A percentile compares a stretch with the other conserved stretches of the same genome.
Evolutionary conservation across 768 basidiomycete species (phyloP).

Genomic region (Guyanaporus albipodus): DNA sequence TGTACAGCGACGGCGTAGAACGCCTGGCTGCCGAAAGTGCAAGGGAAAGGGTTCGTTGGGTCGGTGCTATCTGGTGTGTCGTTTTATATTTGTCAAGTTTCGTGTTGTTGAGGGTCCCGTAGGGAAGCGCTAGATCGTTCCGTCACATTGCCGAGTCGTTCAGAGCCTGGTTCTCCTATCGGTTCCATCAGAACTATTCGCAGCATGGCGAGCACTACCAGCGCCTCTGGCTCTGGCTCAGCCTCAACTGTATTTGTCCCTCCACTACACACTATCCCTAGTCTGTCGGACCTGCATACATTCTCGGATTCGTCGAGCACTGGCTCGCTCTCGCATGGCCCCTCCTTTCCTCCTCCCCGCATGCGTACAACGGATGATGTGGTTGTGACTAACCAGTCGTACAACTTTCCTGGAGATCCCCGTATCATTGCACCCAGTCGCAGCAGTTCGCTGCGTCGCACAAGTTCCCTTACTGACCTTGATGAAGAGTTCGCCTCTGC

Average conservation of each 20-base stretch:
- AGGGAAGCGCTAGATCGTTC: constrained; percentile 81
- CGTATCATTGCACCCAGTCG: constrained; percentile 69
- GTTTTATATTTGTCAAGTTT: not conserved
- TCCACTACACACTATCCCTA: constrained; percentile 64
- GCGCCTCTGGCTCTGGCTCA: constrained; percentile 34
- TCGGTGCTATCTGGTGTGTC: constrained; percentile 80
- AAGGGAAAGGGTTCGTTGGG: constrained; percentile 85
- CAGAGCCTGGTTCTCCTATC: constrained; percentile 41
- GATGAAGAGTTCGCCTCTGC: constrained; percentile 53
- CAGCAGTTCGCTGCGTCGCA: constrained; percentile 54
- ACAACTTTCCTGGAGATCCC: constrained; percentile 68
- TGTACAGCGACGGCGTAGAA: constrained; percentile 89
- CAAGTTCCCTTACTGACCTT: constrained; percentile 77
- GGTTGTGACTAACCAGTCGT: constrained; percentile 60
- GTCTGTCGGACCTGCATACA: constrained; percentile 60
- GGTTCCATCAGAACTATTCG: constrained; percentile 69
- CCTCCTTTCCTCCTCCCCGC: constrained; percentile 55
- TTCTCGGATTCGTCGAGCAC: constrained; percentile 41
- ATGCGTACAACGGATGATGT: constrained; percentile 71
- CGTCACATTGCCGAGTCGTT: constrained; percentile 45
- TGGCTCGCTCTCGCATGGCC: constrained; percentile 37
- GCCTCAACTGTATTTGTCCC: constrained; percentile 77
- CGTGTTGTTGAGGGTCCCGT: constrained; percentile 3
- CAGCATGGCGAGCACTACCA: constrained; percentile 47
- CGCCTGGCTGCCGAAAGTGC: constrained; percentile 86